These are phyloP conservation scores for Leccinum angustisporum DNA, from an alignment of 1,284 basidiomycete genomes.

Conservation along the genomic window DNA sequence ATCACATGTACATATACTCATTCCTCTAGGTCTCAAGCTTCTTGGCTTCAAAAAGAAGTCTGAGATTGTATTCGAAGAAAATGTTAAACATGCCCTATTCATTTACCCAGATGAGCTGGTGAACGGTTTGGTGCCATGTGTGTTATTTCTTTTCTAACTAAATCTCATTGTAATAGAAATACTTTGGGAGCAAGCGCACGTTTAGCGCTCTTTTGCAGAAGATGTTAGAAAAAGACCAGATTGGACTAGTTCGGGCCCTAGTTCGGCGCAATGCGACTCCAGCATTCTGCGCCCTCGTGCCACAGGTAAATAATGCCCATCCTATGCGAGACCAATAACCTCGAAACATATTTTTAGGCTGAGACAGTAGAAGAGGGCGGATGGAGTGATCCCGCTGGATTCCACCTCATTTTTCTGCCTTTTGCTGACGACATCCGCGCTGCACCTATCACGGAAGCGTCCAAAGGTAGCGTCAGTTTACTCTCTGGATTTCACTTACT, in stretches of 20 bases:
- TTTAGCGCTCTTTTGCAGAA: slow-evolving; percentile 87
- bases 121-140: slow-evolving; percentile 17
- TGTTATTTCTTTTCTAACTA: background rate
- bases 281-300: slow-evolving; percentile 82
- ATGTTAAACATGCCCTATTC: slow-evolving; percentile 89
- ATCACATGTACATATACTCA: slow-evolving; percentile 1
- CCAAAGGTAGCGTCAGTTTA: slow-evolving; percentile 46
- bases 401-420: slow-evolving; percentile 89
- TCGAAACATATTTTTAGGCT: slow-evolving; percentile 43
- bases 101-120: slow-evolving; percentile 92
- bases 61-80: slow-evolving; percentile 81
- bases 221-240: slow-evolving; percentile 79
- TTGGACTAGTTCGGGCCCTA: slow-evolving; percentile 77
- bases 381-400: slow-evolving; percentile 84
- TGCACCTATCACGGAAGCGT: slow-evolving; percentile 58
- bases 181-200: slow-evolving; percentile 87
- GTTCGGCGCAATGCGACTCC: slow-evolving; percentile 76
- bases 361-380: slow-evolving; percentile 74
- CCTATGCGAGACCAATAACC: background rate
- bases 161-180: slow-evolving; percentile 48
- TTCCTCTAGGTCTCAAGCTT: slow-evolving; percentile 68
- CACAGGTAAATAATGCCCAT: slow-evolving; percentile 60
- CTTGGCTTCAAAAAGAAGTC: slow-evolving; percentile 87
- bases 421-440: slow-evolving; percentile 93
- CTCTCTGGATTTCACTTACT: background rate